Percentiles rank a stretch among this genome's conserved stretches.
Conservation (phyloP, 1,139 yeast genomes). For the Taphrina confusa region DNA sequence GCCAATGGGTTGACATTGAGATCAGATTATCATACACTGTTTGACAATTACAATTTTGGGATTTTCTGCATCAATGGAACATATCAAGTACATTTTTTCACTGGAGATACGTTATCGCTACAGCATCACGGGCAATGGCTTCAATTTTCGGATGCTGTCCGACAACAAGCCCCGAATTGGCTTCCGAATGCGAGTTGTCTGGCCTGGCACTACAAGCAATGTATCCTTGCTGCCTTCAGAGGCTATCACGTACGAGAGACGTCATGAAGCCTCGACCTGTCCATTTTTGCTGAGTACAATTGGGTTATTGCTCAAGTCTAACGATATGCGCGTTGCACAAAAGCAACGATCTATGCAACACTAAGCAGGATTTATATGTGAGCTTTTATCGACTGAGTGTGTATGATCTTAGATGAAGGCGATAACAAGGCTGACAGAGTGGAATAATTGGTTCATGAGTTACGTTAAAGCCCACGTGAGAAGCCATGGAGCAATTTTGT, state of each 20-base stretch:
- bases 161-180: slow-evolving; percentile 2
- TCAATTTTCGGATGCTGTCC: neutral
- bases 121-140: slow-evolving; percentile 3
- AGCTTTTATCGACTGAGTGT: no score
- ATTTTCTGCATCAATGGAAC: neutral
- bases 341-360: no score
- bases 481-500: no score
- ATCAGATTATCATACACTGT: neutral
- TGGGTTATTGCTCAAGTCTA: no score
- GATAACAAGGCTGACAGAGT: no score
- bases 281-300: neutral
- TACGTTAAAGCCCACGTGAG: no score
- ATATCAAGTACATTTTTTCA: neutral
- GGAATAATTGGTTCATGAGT: no score
- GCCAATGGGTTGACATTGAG: slow-evolving; percentile 1
- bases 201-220: slow-evolving; percentile 11
- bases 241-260: neutral
- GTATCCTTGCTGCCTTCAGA: slow-evolving; percentile 1
- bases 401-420: no score
- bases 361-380: no score
- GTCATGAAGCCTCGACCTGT: neutral
- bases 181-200: slow-evolving; percentile 5
- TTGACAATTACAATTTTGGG: neutral
- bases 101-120: neutral
- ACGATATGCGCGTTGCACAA: no score